Base-by-base conservation (phyloP, 805 yeast species). In the Limtongia smithiae region DNA sequence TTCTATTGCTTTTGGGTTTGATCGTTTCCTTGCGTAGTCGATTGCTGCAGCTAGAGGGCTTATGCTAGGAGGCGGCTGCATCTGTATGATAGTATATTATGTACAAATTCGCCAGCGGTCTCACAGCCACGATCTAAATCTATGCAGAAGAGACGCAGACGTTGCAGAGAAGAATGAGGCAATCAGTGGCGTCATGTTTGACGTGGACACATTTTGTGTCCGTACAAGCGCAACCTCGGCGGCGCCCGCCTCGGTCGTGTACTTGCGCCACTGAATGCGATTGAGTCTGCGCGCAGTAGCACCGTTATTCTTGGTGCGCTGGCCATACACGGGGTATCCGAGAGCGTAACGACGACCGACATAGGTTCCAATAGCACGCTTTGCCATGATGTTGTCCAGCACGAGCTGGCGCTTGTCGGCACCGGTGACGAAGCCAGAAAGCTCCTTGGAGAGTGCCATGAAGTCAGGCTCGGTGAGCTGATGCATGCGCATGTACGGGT, bases 401-500 rank as follows among this genome's bases (percentile, higher is more conserved):
- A 88, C 75, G 54, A 83, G 75, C 37, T 89, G 87, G 61, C 82
- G 73, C 57, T 85, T 79, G 58, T 79, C 83, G 42, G 88, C 87
- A 63, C 90, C 97, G 42, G 91, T 84, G 9, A 85, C 79, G 76
- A 85, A 75, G 35, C 80, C 83, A 1, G 94, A 80, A 41, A 93
- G 74, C 66, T 93, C 96, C 66, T 89, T 91, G 33, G 96, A 84
- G 38, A 93, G 74, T 31, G 85, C 80, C 79, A 91, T 77, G 38
- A 89, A 76, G 61, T 89, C 95, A 24, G 88, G 85, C 68, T 93
- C 97, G 25, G 84, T 73, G 33, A 93, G 77, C 68, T 93, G 95
- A 66, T 86, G 93, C 85, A 90, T 83, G 70, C 95, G 80, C 95
- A 91, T 90, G 65, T 78, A 74, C 39, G 97, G 97, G 64, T 90